These are phyloP conservation scores for Coemansia javaensis DNA, from an alignment of 192 early-diverging fungal species.

Conservation along the genomic window DNA sequence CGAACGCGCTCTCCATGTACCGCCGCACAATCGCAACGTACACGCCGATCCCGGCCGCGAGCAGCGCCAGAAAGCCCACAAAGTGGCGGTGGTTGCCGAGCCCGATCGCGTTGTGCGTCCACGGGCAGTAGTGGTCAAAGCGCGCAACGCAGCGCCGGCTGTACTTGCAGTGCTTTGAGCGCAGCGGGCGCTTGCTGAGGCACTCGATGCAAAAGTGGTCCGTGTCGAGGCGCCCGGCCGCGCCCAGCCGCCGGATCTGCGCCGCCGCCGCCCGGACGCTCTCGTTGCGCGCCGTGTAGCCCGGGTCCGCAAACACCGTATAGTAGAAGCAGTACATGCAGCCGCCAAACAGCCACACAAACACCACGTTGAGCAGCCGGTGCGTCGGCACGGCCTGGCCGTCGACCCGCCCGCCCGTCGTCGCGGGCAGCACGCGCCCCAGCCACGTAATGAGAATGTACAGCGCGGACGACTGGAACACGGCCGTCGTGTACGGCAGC, in stretches of 20 bases:
- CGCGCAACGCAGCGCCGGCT: slow-evolving; percentile 90
- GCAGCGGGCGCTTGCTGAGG: slow-evolving; percentile 71
- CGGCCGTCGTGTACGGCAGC: slow-evolving; percentile 79
- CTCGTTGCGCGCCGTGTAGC: slow-evolving; percentile 63
- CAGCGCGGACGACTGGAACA: slow-evolving; percentile 84
- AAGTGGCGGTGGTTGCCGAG: slow-evolving; percentile 83
- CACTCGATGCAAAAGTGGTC: slow-evolving; percentile 86
- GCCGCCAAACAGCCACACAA: slow-evolving; percentile 55
- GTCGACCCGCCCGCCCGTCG: slow-evolving; percentile 21
- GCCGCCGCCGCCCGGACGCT: slow-evolving; percentile 30
- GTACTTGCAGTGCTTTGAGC: slow-evolving; percentile 91
- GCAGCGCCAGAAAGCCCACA: slow-evolving; percentile 69
- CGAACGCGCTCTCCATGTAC: slow-evolving; percentile 52
- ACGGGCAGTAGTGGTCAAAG: slow-evolving; percentile 97
- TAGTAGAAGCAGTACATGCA: slow-evolving; percentile 77
- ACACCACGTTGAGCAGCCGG: slow-evolving; percentile 56
- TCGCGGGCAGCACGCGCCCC: slow-evolving; percentile 62
- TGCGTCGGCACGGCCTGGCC: slow-evolving; percentile 22
- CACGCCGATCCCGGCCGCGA: slow-evolving; percentile 56
- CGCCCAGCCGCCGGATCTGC: slow-evolving; percentile 55
- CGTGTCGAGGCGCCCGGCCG: slow-evolving; percentile 61
- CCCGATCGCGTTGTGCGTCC: slow-evolving; percentile 95
- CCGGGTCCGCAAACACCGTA: slow-evolving; percentile 69
- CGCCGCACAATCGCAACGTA: slow-evolving; percentile 59
- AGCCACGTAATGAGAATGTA: slow-evolving; percentile 66